Evolutionary conservation across 2,329 filamentous ascomycete genomes (phyloP).

Genomic region (Macrophomina tecta): DNA sequence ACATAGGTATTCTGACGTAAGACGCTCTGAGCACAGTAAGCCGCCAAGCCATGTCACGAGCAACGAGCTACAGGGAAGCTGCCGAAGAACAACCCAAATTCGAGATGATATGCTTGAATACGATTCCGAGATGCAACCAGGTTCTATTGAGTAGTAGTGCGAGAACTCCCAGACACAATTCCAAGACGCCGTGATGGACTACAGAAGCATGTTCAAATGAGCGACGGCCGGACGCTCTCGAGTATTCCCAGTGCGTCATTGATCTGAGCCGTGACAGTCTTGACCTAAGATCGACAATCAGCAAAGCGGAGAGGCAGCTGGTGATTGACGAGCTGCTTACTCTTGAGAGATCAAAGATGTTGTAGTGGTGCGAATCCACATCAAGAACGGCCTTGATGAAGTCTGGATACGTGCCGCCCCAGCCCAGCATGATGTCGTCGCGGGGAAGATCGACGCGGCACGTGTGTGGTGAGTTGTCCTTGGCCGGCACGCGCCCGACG

Average conservation of each 20-base stretch:
- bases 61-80: not conserved
- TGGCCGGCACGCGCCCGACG: not conserved
- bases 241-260: conserved; percentile 1
- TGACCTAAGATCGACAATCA: not conserved
- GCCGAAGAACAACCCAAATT: not conserved
- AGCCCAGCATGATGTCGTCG: not conserved
- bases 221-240: not conserved
- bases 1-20: not conserved
- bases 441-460: not conserved
- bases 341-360: not conserved
- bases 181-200: not conserved
- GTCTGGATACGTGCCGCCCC: not conserved
- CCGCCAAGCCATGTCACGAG: conserved; percentile 4
- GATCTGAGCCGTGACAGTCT: not conserved
- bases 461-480: not conserved
- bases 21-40: conserved; percentile 1
- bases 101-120: not conserved
- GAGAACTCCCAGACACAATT: not conserved
- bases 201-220: not conserved
- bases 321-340: not conserved
- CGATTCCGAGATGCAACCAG: not conserved
- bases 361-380: conserved; percentile 6
- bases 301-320: not conserved
- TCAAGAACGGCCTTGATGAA: not conserved
- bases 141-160: not conserved